Evolutionary conservation across 2,329 filamentous ascomycete genomes (phyloP), one percentile per base, ranked within the genome.

Genomic region (Zopfia rhizophila): DNA sequence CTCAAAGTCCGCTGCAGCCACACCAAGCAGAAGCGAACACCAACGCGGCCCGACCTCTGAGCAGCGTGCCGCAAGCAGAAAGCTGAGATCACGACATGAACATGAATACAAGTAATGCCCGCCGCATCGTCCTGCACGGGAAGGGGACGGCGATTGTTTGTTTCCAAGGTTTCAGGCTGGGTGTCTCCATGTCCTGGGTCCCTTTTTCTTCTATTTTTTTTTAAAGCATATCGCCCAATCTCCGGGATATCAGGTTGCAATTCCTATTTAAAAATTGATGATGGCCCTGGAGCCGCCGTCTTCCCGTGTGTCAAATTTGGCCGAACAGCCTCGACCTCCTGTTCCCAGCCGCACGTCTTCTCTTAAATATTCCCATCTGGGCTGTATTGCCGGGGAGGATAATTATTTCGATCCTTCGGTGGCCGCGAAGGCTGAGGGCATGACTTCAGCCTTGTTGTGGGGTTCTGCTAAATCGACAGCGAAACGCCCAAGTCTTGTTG

Each of bases 1-100:
- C 24, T 38, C 22, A n/a, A 7, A 17, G 10, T 16, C 30, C 3
- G 49, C 45, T 52, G 51, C 56, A 64, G 63, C 65, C 61, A 62
- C 64, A 48, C 53, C 47, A 55, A 43, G 48, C 45, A 53, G 14
- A 32, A 54, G 33, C 48, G 39, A 33, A 38, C 65, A 58, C 66
- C 63, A 64, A 45, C 39, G 30, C 49, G 51, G 51, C 51, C 55
- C 51, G 45, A 48, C 33, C 43, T 38, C 47, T 35, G 44, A 35
- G 30, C 28, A 14, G 14, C 40, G 23, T 25, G 32, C 45, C 31
- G 50, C 46, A 47, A 51, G 48, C 63, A 58, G 40, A 43, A 42
- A 57, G 52, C 60, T 63, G 59, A 61, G 56, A 39, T 53, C 48
- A 46, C 48, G 45, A 48, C 52, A 44, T 59, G 49, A 23, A 37